These are phyloP conservation scores for Lasiosphaeria ovina DNA, from an alignment of 495 filamentous ascomycete genomes.

Conservation along the genomic window DNA sequence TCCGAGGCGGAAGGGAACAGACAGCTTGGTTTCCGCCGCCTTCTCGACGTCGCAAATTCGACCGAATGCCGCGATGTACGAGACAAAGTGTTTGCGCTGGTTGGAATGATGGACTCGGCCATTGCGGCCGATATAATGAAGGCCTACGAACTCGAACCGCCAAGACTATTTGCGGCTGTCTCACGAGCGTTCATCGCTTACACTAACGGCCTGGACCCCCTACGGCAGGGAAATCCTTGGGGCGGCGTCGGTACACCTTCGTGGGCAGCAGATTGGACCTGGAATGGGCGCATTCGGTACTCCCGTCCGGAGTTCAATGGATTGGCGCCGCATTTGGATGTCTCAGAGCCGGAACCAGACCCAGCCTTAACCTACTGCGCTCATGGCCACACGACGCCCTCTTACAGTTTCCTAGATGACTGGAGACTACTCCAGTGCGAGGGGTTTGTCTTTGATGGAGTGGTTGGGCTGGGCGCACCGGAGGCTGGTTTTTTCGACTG, in stretches of 20 bases:
- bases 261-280: conserved; percentile 27
- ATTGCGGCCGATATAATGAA: conserved; percentile 11
- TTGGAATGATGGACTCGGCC: conserved; percentile 18
- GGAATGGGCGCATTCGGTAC: conserved; percentile 6
- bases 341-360: neutral
- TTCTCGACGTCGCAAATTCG: neutral
- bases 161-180: conserved; percentile 11
- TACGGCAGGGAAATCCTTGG: conserved; percentile 27
- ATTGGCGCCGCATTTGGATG: neutral
- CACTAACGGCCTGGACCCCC: conserved; percentile 19
- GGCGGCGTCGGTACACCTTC: conserved; percentile 8
- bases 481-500: conserved; percentile 18
- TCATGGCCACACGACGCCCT: neutral
- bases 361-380: neutral
- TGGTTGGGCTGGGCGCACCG: conserved; percentile 19
- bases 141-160: conserved; percentile 9
- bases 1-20: neutral
- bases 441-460: conserved; percentile 19
- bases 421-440: conserved; percentile 8
- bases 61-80: neutral
- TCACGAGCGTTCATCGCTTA: conserved; percentile 17
- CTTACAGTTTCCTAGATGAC: neutral
- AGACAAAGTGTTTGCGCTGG: conserved; percentile 4
- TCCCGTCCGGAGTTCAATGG: neutral
- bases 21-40: neutral